These are phyloP conservation scores for Blumeria hordei DNA, from an alignment of 2,329 filamentous ascomycete species.

Conservation along the genomic window DNA sequence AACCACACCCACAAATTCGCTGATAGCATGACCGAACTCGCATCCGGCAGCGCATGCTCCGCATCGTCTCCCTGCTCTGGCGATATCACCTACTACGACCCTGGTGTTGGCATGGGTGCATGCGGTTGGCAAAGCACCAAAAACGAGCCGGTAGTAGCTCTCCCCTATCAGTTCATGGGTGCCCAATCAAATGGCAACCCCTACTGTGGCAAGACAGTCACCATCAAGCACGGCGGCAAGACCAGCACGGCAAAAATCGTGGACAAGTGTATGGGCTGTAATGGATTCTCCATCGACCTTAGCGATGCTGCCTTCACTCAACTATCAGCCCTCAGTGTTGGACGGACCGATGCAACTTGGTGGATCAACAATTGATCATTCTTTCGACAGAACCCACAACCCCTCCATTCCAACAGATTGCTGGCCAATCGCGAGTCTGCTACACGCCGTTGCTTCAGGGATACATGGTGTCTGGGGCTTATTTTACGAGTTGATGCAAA, in stretches of 20 bases:
- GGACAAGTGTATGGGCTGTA: constrained; percentile 58
- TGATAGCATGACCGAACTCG: not conserved
- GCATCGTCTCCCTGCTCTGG: constrained; percentile 23
- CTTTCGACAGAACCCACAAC: no score
- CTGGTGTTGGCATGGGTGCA: constrained; percentile 38
- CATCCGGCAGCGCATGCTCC: constrained; percentile 11
- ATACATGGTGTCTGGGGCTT: no score
- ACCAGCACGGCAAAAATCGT: constrained; percentile 32
- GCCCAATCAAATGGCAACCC: constrained; percentile 38
- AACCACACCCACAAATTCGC: constrained; percentile 5
- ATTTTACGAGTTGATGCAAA: no score
- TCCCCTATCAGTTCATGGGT: constrained; percentile 41
- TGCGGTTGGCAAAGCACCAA: constrained; percentile 37
- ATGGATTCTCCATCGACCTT: constrained; percentile 30
- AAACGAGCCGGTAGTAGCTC: constrained; percentile 43
- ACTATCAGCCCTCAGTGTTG: constrained; percentile 22
- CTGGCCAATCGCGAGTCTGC: no score
- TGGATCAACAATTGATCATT: constrained; percentile 18
- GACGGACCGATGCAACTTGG: constrained; percentile 22
- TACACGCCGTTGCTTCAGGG: no score
- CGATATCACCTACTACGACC: constrained; percentile 50
- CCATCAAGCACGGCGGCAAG: constrained; percentile 37
- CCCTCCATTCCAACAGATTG: no score
- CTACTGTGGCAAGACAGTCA: constrained; percentile 45
- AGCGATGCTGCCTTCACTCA: constrained; percentile 29